phyloP scores from a whole-genome alignment of 2,329 filamentous ascomycete genomes.

The Tympanopsis confertula region DNA sequence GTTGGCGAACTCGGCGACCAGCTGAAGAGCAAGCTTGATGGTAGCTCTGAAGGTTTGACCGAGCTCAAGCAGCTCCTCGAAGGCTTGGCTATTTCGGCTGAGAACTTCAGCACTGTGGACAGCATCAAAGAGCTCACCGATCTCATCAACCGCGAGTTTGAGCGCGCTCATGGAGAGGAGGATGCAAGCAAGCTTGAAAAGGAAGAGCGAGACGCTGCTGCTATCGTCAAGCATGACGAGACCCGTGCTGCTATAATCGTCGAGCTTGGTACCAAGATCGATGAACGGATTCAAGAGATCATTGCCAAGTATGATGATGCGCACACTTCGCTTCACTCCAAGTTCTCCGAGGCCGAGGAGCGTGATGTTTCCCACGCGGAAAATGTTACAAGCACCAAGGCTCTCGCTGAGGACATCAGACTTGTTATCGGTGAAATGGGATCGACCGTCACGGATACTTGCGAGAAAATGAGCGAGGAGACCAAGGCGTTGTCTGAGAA shows the following conservation, averaged over 20 bases:
- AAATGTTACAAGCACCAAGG: conserved; percentile 41
- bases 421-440: conserved; percentile 52
- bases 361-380: conserved; percentile 41
- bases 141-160: conserved; percentile 48
- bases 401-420: conserved; percentile 49
- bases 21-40: conserved; percentile 42
- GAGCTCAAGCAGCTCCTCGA: conserved; percentile 45
- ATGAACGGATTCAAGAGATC: conserved; percentile 46
- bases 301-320: conserved; percentile 54
- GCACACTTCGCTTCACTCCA: conserved; percentile 40
- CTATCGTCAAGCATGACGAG: background rate
- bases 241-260: background rate
- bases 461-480: conserved; percentile 45
- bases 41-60: conserved; percentile 34
- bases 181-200: conserved; percentile 43
- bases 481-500: conserved; percentile 46
- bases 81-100: conserved; percentile 19
- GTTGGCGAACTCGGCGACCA: conserved; percentile 49
- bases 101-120: conserved; percentile 7
- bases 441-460: conserved; percentile 40
- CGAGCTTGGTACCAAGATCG: background rate
- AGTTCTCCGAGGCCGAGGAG: conserved; percentile 42
- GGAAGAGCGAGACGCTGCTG: conserved; percentile 8
- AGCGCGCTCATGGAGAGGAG: conserved; percentile 43
- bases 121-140: conserved; percentile 31